Percentiles rank a stretch among this genome's conserved stretches.
Conservation (phyloP, 148 eudicot species). For the Oxyria digyna region DNA sequence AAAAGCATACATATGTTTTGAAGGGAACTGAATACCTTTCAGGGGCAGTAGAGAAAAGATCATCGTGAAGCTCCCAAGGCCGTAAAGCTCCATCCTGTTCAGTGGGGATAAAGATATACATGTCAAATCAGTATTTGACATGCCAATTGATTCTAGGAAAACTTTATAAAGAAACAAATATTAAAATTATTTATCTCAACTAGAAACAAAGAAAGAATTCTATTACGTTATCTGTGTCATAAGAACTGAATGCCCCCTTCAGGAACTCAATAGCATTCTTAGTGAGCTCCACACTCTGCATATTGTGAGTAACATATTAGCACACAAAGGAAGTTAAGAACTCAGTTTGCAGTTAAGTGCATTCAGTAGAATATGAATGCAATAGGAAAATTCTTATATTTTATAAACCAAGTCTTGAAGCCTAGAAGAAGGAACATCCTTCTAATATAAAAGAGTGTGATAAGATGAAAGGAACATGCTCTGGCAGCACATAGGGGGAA, state of each 20-base stretch:
- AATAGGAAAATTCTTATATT: neutral
- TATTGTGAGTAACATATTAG: neutral
- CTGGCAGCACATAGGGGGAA: neutral
- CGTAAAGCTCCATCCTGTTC: conserved; percentile 67
- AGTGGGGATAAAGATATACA: conserved; percentile 3
- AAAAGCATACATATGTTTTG: neutral
- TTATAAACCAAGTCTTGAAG: neutral
- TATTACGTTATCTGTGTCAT: conserved; percentile 32
- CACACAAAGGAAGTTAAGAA: neutral
- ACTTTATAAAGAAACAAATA: neutral
- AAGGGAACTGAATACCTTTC: conserved; percentile 43
- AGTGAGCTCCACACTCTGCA: conserved; percentile 36
- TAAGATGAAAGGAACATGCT: neutral
- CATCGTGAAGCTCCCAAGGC: conserved; percentile 61
- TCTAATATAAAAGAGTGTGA: neutral
- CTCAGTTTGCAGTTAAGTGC: neutral
- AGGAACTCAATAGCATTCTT: conserved; percentile 27
- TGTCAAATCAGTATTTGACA: neutral
- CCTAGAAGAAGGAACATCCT: neutral
- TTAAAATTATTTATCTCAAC: neutral
- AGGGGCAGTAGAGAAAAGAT: conserved; percentile 90
- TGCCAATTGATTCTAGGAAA: too few relatives aligned
- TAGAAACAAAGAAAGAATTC: neutral
- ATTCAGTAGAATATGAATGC: neutral
- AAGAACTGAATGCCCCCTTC: conserved; percentile 26